A percentile compares a stretch with the other conserved stretches of the same genome.
These are phyloP conservation scores for Peniophora sp. DNA, from an alignment of 1,284 basidiomycete genomes.

Conservation along the genomic window DNA sequence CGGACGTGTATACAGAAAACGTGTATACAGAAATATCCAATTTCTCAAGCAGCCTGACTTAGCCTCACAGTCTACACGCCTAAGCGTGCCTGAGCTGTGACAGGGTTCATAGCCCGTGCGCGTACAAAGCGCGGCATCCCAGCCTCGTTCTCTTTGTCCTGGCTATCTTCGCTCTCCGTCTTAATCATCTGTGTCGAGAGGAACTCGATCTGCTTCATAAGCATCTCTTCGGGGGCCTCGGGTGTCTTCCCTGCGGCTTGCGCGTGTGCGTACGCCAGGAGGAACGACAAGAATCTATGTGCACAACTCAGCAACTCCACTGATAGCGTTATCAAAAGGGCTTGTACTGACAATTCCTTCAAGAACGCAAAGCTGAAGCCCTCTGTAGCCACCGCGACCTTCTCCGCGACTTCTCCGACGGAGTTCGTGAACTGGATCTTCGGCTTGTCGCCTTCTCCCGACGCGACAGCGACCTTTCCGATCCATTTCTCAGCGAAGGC, in stretches of 20 bases:
- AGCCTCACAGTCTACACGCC: neutral
- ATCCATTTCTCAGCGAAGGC: conserved; percentile 19
- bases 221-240: conserved; percentile 5
- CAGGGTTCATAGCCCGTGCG: neutral
- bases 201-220: conserved; percentile 13
- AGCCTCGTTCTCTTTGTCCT: neutral
- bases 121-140: neutral
- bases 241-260: neutral
- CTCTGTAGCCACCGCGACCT: conserved; percentile 18
- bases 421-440: conserved; percentile 7
- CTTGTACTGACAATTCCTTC: conserved; percentile 19
- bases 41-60: too few relatives aligned
- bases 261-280: conserved; percentile 18
- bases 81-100: neutral
- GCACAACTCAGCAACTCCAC: neutral
- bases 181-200: conserved; percentile 14
- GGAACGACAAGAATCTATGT: conserved; percentile 20
- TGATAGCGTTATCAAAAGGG: neutral
- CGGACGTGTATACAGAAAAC: too few relatives aligned
- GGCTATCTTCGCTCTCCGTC: neutral
- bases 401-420: conserved; percentile 10
- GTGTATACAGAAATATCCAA: too few relatives aligned
- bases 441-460: neutral
- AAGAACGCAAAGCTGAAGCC: conserved; percentile 23
- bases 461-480: conserved; percentile 10